phyloP scores from a whole-genome alignment of 2,329 filamentous ascomycete species.

The Emericellopsis atlantica region DNA sequence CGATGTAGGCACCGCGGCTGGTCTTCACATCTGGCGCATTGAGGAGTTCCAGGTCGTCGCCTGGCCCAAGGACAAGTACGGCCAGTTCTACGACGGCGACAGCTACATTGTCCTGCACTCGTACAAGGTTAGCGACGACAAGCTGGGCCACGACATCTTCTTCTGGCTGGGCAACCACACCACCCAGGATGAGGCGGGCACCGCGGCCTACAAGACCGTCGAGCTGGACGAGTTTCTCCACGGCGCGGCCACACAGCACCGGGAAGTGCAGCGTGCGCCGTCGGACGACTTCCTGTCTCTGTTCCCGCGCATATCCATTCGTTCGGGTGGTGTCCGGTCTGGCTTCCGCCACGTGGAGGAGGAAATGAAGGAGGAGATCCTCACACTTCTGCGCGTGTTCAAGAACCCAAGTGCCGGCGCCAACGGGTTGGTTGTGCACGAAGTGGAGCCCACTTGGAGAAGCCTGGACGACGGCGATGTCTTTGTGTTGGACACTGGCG shows the following conservation, averaged over 20 bases:
- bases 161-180: constrained; percentile 58
- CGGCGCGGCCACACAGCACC: constrained; percentile 50
- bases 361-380: constrained; percentile 23
- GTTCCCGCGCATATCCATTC: constrained; percentile 48
- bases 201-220: constrained; percentile 58
- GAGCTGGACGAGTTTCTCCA: constrained; percentile 56
- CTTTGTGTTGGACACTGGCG: constrained; percentile 48
- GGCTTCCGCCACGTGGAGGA: constrained; percentile 53
- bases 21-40: constrained; percentile 53
- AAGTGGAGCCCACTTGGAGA: constrained; percentile 47
- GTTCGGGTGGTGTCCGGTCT: constrained; percentile 45
- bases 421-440: constrained; percentile 44
- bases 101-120: constrained; percentile 55
- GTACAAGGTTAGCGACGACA: constrained; percentile 34
- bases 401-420: constrained; percentile 37
- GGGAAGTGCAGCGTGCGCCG: constrained; percentile 46
- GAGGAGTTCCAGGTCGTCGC: constrained; percentile 53
- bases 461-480: constrained; percentile 55
- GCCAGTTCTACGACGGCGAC: constrained; percentile 54
- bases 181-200: constrained; percentile 55
- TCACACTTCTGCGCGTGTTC: constrained; percentile 49
- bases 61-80: constrained; percentile 43
- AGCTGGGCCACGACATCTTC: constrained; percentile 51
- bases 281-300: constrained; percentile 47
- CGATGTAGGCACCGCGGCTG: constrained; percentile 34